Conservation (phyloP, 2,329 filamentous ascomycete genomes). For the Bipolaris cookei region DNA sequence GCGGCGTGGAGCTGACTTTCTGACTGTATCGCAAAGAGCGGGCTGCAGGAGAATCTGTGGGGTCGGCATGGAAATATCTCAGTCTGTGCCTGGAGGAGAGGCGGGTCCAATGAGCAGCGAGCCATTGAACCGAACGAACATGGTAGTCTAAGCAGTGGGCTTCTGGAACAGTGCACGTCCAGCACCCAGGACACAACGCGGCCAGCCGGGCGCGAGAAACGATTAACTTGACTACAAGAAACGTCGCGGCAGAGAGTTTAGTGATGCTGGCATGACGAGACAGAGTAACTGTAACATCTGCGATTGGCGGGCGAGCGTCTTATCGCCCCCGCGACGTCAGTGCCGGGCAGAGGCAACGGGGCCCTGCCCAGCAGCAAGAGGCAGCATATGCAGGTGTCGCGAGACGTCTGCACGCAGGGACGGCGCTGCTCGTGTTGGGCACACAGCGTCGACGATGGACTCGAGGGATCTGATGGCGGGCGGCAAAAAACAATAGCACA, state of each 20-base stretch:
- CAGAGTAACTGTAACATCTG: conserved; percentile 23
- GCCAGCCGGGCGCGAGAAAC: conserved; percentile 15
- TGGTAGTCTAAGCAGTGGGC: background rate
- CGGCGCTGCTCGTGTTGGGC: conserved; percentile 5
- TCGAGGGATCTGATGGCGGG: conserved; percentile 10
- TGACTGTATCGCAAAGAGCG: conserved; percentile 9
- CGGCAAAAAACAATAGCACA: conserved; percentile 2
- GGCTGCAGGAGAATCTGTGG: conserved; percentile 30
- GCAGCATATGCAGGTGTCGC: conserved; percentile 25
- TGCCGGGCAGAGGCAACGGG: conserved; percentile 13
- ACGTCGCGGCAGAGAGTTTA: conserved; percentile 23
- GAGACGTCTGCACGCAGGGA: conserved; percentile 18
- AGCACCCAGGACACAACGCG: conserved; percentile 9
- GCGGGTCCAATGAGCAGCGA: conserved; percentile 6
- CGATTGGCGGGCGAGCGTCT: conserved; percentile 34
- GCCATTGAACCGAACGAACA: background rate
- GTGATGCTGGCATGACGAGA: conserved; percentile 36
- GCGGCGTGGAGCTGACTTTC: conserved; percentile 14
- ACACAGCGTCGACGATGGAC: conserved; percentile 2
- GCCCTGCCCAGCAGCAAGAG: conserved; percentile 13
- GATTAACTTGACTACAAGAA: conserved; percentile 40
- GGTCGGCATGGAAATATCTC: conserved; percentile 22
- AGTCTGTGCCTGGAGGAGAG: conserved; percentile 22
- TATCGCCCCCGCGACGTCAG: conserved; percentile 35
- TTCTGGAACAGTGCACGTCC: conserved; percentile 19